These are phyloP conservation scores for Staphylotrichum tortipilum DNA, from an alignment of 495 filamentous ascomycete genomes.

Conservation along the genomic window DNA sequence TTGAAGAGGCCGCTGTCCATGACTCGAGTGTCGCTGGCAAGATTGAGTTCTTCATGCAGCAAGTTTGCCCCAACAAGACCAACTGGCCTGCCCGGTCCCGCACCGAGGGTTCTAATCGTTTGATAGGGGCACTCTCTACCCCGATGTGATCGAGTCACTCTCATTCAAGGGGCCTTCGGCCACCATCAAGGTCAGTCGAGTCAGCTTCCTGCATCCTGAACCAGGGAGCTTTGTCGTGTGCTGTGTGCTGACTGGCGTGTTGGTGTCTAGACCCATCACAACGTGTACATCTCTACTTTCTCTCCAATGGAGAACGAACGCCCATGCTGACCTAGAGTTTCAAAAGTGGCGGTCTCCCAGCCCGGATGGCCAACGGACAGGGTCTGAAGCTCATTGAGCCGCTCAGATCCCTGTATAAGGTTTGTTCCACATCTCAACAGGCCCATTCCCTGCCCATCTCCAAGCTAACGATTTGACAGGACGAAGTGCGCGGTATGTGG, in stretches of 20 bases:
- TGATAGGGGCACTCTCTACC: slow-evolving; percentile 23
- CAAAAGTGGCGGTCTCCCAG: slow-evolving; percentile 49
- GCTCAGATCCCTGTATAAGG: slow-evolving; percentile 73
- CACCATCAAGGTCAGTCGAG: slow-evolving; percentile 56
- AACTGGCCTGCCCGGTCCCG: not conserved
- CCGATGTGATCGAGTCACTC: slow-evolving; percentile 73
- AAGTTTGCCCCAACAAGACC: slow-evolving; percentile 11
- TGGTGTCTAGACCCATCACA: slow-evolving; percentile 11
- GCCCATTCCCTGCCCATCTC: not conserved
- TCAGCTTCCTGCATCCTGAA: not conserved
- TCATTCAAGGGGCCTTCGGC: slow-evolving; percentile 72
- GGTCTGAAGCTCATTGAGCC: slow-evolving; percentile 50
- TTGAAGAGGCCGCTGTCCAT: slow-evolving; percentile 57
- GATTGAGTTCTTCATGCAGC: slow-evolving; percentile 21
- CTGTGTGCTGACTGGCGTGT: not conserved
- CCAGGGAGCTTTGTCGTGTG: not conserved
- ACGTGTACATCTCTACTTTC: slow-evolving; percentile 26
- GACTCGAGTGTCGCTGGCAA: slow-evolving; percentile 38
- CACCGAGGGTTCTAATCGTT: not conserved
- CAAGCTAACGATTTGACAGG: slow-evolving; percentile 42
- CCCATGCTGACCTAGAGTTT: slow-evolving; percentile 18
- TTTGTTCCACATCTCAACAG: slow-evolving; percentile 32
- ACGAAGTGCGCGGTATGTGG: slow-evolving; percentile 16
- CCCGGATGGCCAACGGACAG: slow-evolving; percentile 26
- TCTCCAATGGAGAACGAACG: not conserved